Evolutionary conservation across 2,329 filamentous ascomycete species (phyloP).

Genomic region (Fusarium sp.): DNA sequence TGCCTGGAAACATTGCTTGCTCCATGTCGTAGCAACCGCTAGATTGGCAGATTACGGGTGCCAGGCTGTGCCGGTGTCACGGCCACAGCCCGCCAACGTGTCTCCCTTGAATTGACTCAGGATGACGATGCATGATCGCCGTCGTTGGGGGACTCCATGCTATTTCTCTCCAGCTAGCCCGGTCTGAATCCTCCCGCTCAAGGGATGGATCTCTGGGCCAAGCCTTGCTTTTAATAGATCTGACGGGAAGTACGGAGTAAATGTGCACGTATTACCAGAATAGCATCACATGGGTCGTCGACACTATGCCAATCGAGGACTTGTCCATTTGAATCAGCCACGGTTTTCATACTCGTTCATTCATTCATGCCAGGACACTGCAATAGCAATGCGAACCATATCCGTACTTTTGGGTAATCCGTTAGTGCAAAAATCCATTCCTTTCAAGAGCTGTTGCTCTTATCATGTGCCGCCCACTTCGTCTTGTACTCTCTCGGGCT

Average conservation of each 20-base stretch:
- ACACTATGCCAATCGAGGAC: not conserved
- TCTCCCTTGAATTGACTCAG: slow-evolving; percentile 29
- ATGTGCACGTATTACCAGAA: slow-evolving; percentile 7
- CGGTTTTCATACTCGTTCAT: not conserved
- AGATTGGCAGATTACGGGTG: not conserved
- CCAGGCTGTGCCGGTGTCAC: slow-evolving; percentile 8
- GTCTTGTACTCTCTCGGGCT: slow-evolving; percentile 91
- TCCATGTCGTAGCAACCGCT: slow-evolving; percentile 14
- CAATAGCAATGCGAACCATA: slow-evolving; percentile 14
- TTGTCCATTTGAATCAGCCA: not conserved
- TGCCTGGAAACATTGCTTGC: slow-evolving; percentile 20
- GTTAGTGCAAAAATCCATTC: slow-evolving; percentile 4
- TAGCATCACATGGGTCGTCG: slow-evolving; percentile 8
- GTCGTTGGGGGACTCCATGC: slow-evolving; percentile 5
- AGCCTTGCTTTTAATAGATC: slow-evolving; percentile 4
- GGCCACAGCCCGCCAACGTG: slow-evolving; percentile 21
- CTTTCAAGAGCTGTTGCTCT: slow-evolving; percentile 33
- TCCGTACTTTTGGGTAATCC: not conserved
- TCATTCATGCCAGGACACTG: slow-evolving; percentile 1
- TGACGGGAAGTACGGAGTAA: not conserved
- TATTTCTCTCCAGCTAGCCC: not conserved
- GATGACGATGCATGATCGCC: not conserved
- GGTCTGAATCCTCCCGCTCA: not conserved
- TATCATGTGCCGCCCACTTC: slow-evolving; percentile 45
- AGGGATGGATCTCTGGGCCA: not conserved